These are phyloP conservation scores for Trifolium repens DNA, from an alignment of 306 rosid genomes.

Conservation along the genomic window DNA sequence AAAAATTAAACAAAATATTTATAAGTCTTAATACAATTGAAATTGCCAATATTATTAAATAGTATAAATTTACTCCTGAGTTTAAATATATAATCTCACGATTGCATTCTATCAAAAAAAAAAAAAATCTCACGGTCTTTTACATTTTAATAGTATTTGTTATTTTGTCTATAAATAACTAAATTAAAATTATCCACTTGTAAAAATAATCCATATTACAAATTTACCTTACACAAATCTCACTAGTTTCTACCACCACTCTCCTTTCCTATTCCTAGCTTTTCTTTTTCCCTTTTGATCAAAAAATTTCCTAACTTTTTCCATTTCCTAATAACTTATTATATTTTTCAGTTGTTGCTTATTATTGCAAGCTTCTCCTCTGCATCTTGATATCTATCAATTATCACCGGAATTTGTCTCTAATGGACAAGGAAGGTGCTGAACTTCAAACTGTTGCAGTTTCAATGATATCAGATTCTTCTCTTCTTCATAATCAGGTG, in stretches of 20 bases:
- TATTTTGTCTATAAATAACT: too few relatives aligned
- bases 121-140: too few relatives aligned
- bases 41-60: too few relatives aligned
- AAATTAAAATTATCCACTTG: not conserved
- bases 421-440: slow-evolving; percentile 37
- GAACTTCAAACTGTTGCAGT: slow-evolving; percentile 39
- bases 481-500: slow-evolving; percentile 39
- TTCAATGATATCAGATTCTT: slow-evolving; percentile 36
- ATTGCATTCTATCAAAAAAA: too few relatives aligned
- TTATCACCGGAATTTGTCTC: slow-evolving; percentile 10
- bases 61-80: too few relatives aligned
- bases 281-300: not conserved
- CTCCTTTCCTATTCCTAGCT: not conserved
- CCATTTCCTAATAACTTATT: not conserved
- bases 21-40: too few relatives aligned
- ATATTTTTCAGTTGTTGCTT: not conserved
- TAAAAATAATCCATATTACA: not conserved
- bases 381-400: slow-evolving; percentile 11
- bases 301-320: not conserved
- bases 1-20: too few relatives aligned
- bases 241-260: not conserved
- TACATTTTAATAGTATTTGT: too few relatives aligned
- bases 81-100: too few relatives aligned
- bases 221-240: not conserved
- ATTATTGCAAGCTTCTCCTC: slow-evolving; percentile 5